phyloP scores from a whole-genome alignment of 73 alveolate genomes.

The Blepharisma stoltei region DNA sequence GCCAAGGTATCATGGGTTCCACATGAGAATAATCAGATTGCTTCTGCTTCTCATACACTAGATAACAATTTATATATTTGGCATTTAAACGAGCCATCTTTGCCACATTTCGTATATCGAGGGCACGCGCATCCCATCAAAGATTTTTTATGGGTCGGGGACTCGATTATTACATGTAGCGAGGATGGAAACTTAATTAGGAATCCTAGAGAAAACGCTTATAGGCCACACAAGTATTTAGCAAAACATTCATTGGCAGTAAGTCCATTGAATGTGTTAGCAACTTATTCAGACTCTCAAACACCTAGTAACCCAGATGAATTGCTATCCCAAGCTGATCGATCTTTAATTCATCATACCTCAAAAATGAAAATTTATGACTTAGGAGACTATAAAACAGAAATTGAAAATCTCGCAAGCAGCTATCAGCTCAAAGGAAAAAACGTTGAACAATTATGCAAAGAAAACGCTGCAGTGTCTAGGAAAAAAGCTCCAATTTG shows the following conservation, averaged over 20 bases:
- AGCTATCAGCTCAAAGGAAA: not conserved
- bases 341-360: no score
- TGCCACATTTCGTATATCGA: not conserved
- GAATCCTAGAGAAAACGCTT: not conserved
- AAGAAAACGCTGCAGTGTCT: not conserved
- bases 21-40: not conserved
- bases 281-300: no score
- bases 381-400: constrained; percentile 5
- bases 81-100: constrained; percentile 8
- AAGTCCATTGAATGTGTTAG: not conserved
- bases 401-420: constrained; percentile 2
- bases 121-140: constrained; percentile 24
- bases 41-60: constrained; percentile 6
- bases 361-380: no score
- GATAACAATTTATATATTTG: constrained; percentile 28
- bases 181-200: not conserved
- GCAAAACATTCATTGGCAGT: not conserved
- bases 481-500: not conserved
- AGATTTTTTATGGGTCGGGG: not conserved
- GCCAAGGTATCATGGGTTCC: constrained; percentile 30
- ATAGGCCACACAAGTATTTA: constrained; percentile 14
- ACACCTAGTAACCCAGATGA: not conserved
- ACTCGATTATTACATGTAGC: constrained; percentile 26
- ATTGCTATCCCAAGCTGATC: not conserved
- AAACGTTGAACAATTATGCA: not conserved